Percentiles rank a stretch among this genome's conserved stretches.
Evolutionary conservation across 1,284 basidiomycete genomes (phyloP).

Genomic region (Ganoderma leucocontextum): DNA sequence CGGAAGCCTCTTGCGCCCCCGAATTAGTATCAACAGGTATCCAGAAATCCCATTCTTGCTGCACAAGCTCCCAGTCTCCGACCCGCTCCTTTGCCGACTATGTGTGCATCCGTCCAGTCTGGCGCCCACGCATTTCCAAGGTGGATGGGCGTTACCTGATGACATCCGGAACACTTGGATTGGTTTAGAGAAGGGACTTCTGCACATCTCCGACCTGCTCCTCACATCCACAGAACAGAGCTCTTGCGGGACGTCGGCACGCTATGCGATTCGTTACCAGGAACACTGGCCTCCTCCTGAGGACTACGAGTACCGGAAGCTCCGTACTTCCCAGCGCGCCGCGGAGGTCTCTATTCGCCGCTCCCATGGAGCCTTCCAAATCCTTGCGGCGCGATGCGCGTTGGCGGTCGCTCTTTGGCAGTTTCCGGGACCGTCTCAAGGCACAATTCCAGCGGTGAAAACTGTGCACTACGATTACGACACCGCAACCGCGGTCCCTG

Average conservation of each 20-base stretch:
- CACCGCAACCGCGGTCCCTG: not conserved
- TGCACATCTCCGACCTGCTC: not conserved
- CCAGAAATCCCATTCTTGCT: not conserved
- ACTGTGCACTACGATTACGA: too few species aligned
- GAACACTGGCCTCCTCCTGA: not conserved
- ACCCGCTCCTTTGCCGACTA: not conserved
- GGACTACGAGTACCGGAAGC: not conserved
- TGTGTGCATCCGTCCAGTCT: not conserved
- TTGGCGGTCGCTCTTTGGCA: not conserved
- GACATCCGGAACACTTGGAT: not conserved
- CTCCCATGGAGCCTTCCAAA: not conserved
- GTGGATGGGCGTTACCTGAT: not conserved
- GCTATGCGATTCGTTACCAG: not conserved
- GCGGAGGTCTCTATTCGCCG: not conserved
- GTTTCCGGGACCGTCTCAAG: not conserved
- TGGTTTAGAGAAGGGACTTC: not conserved
- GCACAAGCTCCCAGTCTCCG: not conserved
- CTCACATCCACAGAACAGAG: not conserved
- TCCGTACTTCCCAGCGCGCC: not conserved
- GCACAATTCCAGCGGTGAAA: too few species aligned
- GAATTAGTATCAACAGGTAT: not conserved
- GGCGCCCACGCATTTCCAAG: not conserved
- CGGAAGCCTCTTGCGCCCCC: not conserved
- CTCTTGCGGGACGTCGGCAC: not conserved
- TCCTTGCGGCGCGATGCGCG: not conserved